Base-by-base conservation (phyloP, 2,329 filamentous ascomycete species). In the Albophoma yamanashiensis region DNA sequence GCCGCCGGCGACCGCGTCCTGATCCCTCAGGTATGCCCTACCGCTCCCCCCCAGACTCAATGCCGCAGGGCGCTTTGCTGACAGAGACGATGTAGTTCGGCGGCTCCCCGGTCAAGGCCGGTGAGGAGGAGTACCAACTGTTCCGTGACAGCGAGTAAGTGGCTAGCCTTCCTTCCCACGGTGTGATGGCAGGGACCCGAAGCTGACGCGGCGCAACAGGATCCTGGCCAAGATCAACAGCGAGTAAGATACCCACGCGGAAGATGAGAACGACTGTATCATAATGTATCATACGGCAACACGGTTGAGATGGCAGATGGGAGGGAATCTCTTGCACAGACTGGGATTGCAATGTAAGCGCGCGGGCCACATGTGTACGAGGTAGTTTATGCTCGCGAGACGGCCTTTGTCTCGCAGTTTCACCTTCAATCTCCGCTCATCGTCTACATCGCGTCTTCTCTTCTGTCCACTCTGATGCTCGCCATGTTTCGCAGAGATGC, bases 201-300 rank as follows among this genome's bases (percentile, higher is more conserved):
- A n/a, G 11, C 56, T 58, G 39, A 58, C 40, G 14, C 5, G 9
- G 34, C 31, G n/a, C 17, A 6, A 25, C 20, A 97, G 93, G 76
- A 91, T 99, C 68, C 86, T 99, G 63, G 94, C 94, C 76, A 99
- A 97, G 89, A 96, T 99, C 85, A 96, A 92, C 85, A 96, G 91
- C 79, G 93, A 97, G 84, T 96, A 82, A 70, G 67, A 66, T 67
- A 69, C 64, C 67, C 66, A 62, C 59, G 62, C 65, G 42, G 20
- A 38, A 60, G 39, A 58, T 9, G 60, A 55, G 36, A 61, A 63
- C 66, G 63, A 61, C 64, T 73, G 70, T 72, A 74, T 66, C 67
- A 74, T 72, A 73, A 58, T 73, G 70, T 72, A 74, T 62, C 64
- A 73, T 72, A 74, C 55, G 59, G 62, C 45, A 62, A 61, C 64